These are phyloP conservation scores for Paralagenidium karlingii DNA, from an alignment of 352 stramenopile species.

Conservation along the genomic window DNA sequence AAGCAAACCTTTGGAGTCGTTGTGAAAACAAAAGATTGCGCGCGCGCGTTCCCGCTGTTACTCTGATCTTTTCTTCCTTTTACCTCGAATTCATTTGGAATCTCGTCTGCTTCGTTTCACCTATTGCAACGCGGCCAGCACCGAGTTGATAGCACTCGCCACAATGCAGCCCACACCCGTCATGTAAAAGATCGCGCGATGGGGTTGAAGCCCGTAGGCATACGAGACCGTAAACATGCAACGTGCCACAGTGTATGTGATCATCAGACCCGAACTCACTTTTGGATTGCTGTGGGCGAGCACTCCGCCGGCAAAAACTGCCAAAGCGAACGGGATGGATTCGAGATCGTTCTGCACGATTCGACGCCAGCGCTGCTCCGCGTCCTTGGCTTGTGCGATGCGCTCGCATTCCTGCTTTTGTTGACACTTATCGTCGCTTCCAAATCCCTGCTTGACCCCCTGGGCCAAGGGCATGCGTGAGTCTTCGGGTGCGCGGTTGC, in stretches of 20 bases:
- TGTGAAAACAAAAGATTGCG: too few species aligned
- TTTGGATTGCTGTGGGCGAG: slow-evolving; percentile 13
- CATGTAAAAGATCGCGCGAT: slow-evolving; percentile 18
- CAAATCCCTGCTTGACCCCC: slow-evolving; percentile 19
- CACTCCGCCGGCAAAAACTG: slow-evolving; percentile 27
- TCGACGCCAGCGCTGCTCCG: slow-evolving; percentile 27
- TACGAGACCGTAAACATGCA: slow-evolving; percentile 28
- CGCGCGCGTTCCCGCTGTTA: too few species aligned
- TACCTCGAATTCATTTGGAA: too few species aligned
- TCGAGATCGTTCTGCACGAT: slow-evolving; percentile 54
- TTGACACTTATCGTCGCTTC: slow-evolving; percentile 10
- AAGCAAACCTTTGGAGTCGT: too few species aligned
- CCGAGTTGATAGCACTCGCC: slow-evolving; percentile 2
- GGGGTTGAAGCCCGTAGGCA: slow-evolving; percentile 25
- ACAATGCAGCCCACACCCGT: slow-evolving; percentile 10
- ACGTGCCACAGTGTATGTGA: slow-evolving; percentile 20
- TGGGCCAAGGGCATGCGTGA: slow-evolving; percentile 17
- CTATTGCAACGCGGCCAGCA: too few species aligned
- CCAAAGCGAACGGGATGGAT: slow-evolving; percentile 29
- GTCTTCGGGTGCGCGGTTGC: slow-evolving; percentile 25
- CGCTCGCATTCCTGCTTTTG: slow-evolving; percentile 12
- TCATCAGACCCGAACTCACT: slow-evolving; percentile 20
- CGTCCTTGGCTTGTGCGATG: slow-evolving; percentile 8
- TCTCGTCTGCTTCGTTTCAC: too few species aligned
- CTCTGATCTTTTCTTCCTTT: too few species aligned